phyloP scores from a whole-genome alignment of 345 rosid genomes.

The Eucalyptus regnans region DNA sequence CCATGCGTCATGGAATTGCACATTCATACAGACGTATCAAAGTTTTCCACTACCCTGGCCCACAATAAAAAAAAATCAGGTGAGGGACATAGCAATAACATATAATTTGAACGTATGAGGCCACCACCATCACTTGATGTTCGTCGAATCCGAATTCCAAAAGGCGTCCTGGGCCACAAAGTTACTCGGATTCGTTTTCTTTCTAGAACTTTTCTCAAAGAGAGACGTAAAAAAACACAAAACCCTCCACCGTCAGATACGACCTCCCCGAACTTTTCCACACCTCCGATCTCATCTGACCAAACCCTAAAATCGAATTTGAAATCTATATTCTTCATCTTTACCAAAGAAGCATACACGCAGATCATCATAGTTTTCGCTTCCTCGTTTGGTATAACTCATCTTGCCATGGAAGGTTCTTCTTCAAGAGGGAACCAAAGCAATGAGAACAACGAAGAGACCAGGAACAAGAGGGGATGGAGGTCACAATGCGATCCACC shows the following conservation, averaged over 20 bases:
- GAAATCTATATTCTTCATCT: neutral
- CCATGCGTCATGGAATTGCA: neutral
- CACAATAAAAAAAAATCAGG: neutral
- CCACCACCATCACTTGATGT: neutral
- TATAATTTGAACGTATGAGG: neutral
- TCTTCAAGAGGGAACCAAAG: neutral
- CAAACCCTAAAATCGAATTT: neutral
- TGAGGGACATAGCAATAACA: neutral
- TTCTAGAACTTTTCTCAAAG: neutral
- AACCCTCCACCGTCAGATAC: neutral
- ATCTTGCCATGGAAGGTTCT: neutral
- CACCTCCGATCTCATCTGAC: neutral
- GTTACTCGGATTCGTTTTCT: neutral
- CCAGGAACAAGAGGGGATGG: neutral
- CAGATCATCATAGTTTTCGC: neutral
- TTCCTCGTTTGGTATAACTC: neutral
- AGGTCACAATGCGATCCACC: slow-evolving; percentile 1
- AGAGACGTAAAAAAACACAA: neutral
- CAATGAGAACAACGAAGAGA: neutral
- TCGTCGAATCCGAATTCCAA: neutral
- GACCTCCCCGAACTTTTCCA: neutral
- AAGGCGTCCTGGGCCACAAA: neutral
- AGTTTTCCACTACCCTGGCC: neutral
- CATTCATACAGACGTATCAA: neutral
- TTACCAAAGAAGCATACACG: neutral